Base-by-base conservation (phyloP, 1,284 basidiomycete genomes). In the Ganoderma leucocontextum region DNA sequence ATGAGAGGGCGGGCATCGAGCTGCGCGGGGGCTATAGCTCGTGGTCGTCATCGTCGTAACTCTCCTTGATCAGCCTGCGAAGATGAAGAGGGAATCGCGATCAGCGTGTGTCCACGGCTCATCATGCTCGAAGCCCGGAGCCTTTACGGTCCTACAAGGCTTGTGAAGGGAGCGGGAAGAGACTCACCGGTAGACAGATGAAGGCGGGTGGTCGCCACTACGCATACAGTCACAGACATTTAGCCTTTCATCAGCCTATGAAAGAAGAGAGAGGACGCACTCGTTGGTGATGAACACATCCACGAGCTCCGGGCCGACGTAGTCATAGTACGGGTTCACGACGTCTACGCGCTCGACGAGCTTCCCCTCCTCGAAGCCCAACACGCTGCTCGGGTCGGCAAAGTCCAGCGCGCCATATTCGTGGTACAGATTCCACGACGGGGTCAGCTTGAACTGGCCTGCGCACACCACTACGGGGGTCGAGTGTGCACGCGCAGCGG, bases 201-300 rank as follows among this genome's bases (percentile, higher is more conserved):
- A 94, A 36, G 95, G 95, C 49, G 95, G 94, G 78, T 97, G 95
- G 78, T 97, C 95, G 52, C 95, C 95, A 76, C 95, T 97, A 73
- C 38, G 71, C 29, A 29, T 33, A 33, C 10, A 33, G 29, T 29
- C 52, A 33, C 52, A 9, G 15, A 15, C 68, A 60, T 25, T 12
- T n/a, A 66, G 59, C 35, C 60, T 60, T 33, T 55, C 29, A 53
- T 59, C 44, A 69, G 41, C 13, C 19, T 15, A 15, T 36, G 29
- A 36, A 53, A 53, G 52, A 58, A 62, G 35, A 25, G 57, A 65
- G 64, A 67, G 7, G 2, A 89, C 95, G 84, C 78, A 96, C 95
- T 97, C 94, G 75, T 99, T 99, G 12, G 97, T 99, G 75, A 99
- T 95, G 78, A 96, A 97, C 22, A 96, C 92, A 78, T 97, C 94